Evolutionary conservation across 1,284 basidiomycete species (phyloP).

Genomic region (Gomphus sp.): DNA sequence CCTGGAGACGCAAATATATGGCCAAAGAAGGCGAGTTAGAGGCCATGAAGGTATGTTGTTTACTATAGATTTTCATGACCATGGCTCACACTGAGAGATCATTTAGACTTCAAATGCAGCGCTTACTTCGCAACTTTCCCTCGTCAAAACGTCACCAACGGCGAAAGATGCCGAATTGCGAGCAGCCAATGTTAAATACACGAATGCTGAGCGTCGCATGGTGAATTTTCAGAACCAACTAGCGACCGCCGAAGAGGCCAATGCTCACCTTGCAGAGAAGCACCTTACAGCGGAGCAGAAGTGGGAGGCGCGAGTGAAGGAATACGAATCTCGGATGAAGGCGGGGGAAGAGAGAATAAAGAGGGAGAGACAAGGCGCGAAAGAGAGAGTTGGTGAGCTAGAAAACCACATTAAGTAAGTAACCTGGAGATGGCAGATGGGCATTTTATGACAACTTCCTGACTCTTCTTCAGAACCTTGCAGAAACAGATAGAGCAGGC

Average conservation of each 20-base stretch:
- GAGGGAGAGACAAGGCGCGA: conserved; percentile 89
- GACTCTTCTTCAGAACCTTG: conserved; percentile 37
- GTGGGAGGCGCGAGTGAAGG: conserved; percentile 89
- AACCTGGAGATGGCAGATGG: neutral
- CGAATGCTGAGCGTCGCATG: conserved; percentile 75
- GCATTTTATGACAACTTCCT: neutral
- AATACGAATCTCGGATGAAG: conserved; percentile 79
- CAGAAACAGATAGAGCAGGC: conserved; percentile 65
- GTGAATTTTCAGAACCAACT: conserved; percentile 79
- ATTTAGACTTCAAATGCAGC: conserved; percentile 65
- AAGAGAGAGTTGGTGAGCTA: conserved; percentile 70
- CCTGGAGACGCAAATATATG: conserved; percentile 78
- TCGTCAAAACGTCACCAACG: conserved; percentile 55
- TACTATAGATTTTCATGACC: neutral
- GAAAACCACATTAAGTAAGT: conserved; percentile 63
- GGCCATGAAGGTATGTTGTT: conserved; percentile 53
- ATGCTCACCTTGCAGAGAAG: conserved; percentile 64
- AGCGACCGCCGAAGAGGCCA: conserved; percentile 71
- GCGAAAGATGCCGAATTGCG: conserved; percentile 65
- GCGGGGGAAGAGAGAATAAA: conserved; percentile 92
- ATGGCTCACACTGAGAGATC: neutral
- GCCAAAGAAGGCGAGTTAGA: conserved; percentile 88
- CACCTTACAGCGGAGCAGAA: conserved; percentile 65
- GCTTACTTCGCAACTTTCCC: conserved; percentile 63
- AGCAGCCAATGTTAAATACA: conserved; percentile 61